Conservation (phyloP, 2,329 filamentous ascomycete species). For the Zalaria obscura region DNA sequence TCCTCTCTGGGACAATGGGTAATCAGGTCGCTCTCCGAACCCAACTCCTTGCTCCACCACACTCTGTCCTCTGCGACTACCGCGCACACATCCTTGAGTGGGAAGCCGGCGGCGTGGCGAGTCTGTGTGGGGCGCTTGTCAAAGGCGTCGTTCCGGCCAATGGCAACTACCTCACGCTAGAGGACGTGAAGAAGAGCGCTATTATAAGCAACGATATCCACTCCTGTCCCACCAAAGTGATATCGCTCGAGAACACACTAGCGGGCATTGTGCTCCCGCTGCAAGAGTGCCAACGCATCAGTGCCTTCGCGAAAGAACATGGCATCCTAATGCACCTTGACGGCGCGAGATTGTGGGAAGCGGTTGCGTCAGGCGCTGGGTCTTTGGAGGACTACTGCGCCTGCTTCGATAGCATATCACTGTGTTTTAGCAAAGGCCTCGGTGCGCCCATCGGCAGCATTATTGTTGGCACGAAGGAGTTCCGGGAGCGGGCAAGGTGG, state of each 20-base stretch:
- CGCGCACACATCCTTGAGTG: slow-evolving; percentile 64
- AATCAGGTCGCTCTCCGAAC: slow-evolving; percentile 75
- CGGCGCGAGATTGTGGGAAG: slow-evolving; percentile 72
- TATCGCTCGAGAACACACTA: slow-evolving; percentile 77
- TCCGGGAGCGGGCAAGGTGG: slow-evolving; percentile 57
- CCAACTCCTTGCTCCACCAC: slow-evolving; percentile 65
- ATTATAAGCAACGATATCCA: slow-evolving; percentile 59
- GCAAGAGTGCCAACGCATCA: slow-evolving; percentile 53
- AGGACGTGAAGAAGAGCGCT: slow-evolving; percentile 56
- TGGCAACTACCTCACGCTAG: slow-evolving; percentile 57
- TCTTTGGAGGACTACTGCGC: slow-evolving; percentile 51
- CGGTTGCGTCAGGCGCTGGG: slow-evolving; percentile 55
- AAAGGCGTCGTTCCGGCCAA: slow-evolving; percentile 55
- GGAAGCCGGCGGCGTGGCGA: slow-evolving; percentile 55
- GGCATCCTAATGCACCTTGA: slow-evolving; percentile 62
- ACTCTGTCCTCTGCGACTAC: slow-evolving; percentile 66
- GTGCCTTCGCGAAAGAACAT: slow-evolving; percentile 48
- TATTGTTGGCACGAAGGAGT: slow-evolving; percentile 43
- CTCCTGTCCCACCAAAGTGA: slow-evolving; percentile 63
- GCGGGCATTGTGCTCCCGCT: slow-evolving; percentile 68
- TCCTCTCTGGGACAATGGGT: slow-evolving; percentile 86
- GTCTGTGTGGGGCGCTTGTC: slow-evolving; percentile 56
- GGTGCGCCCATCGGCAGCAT: slow-evolving; percentile 71
- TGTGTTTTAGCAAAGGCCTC: slow-evolving; percentile 73
- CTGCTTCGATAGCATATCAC: slow-evolving; percentile 58